Evolutionary conservation across 768 basidiomycete species (phyloP).

Genomic region (Sistotremastrum niveocremeum): DNA sequence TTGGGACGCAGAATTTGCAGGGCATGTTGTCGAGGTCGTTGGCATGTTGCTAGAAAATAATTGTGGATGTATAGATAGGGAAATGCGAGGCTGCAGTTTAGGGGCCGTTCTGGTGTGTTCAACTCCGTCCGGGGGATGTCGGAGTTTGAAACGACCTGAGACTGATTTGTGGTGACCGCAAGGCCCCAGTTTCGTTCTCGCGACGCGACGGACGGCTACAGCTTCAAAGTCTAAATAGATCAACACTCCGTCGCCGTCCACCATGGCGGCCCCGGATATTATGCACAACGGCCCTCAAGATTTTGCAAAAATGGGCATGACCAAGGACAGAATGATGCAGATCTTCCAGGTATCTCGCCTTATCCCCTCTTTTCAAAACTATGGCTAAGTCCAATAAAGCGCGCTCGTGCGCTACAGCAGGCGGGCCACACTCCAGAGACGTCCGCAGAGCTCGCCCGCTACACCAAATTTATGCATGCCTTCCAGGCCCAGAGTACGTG

Average conservation of each 20-base stretch:
- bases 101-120: too few relatives aligned
- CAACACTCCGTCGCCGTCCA: neutral
- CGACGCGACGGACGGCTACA: too few relatives aligned
- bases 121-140: too few relatives aligned
- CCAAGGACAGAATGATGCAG: conserved; percentile 2
- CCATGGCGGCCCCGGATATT: conserved; percentile 27
- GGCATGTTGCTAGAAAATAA: too few relatives aligned
- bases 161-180: too few relatives aligned
- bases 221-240: too few relatives aligned
- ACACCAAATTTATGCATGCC: conserved; percentile 24
- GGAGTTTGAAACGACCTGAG: too few relatives aligned
- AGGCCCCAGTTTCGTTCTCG: too few relatives aligned
- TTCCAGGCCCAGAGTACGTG: conserved; percentile 15
- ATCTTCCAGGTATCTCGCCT: conserved; percentile 2
- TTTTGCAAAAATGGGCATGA: neutral
- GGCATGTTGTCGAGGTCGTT: too few relatives aligned
- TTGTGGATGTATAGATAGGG: too few relatives aligned
- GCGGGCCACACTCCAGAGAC: conserved; percentile 33
- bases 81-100: too few relatives aligned
- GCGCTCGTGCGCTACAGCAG: conserved; percentile 27
- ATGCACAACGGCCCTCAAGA: conserved; percentile 22
- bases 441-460: conserved; percentile 27
- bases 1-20: too few relatives aligned
- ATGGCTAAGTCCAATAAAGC: conserved; percentile 18
- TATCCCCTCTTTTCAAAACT: neutral